Base-by-base conservation (phyloP, 805 yeast species). In the Wickerhamiella parazyma region DNA sequence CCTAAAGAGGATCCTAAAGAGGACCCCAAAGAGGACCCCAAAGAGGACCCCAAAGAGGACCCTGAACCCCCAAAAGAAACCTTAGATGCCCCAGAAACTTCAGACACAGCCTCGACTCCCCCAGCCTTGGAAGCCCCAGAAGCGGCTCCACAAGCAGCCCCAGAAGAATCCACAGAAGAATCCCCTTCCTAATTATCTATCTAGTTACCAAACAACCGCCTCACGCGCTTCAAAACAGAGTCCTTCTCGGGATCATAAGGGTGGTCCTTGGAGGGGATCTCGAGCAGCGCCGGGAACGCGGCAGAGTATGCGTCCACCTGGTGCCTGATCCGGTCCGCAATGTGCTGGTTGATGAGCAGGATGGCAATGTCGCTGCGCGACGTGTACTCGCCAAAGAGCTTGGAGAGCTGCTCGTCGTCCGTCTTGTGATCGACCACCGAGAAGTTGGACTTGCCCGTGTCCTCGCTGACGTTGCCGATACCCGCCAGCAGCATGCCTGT, bases 171-270 rank as follows among this genome's bases (percentile, higher is more conserved):
- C 41, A 41, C 47, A 49, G 47, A 56, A 49, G 36, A 48, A 24
- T 45, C 39, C 37, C 42, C 8, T 22, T 39, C 4, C 17, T 20
- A 21, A 21, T 6, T 14, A 3, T 29, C 14, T 24, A 21, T 25
- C 51, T 69, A 85, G 66, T 91, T 97, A 36, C 98, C 97, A 67
- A 89, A 87, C 50, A 91, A 67, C 60, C 95, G 78, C 69, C 94
- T 80, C 26, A 91, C 98, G 61, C 94, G 81, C 65, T 89, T 79
- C 64, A 91, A 71, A 33, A 91, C 86, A 17, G 94, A 80, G 64
- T 91, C 98, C 75, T 89, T 91, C 62, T 89, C 97, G 17, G 98
- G 98, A 62, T 91, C 94, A 62, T 91, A 91, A 18, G 98, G 97
- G 62, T 91, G 97, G 59, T 91, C 98, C 68, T 91, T 91, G 12